Evolutionary conservation across 75 land plant species (phyloP).

Genomic region (Selaginella tamariscina): DNA sequence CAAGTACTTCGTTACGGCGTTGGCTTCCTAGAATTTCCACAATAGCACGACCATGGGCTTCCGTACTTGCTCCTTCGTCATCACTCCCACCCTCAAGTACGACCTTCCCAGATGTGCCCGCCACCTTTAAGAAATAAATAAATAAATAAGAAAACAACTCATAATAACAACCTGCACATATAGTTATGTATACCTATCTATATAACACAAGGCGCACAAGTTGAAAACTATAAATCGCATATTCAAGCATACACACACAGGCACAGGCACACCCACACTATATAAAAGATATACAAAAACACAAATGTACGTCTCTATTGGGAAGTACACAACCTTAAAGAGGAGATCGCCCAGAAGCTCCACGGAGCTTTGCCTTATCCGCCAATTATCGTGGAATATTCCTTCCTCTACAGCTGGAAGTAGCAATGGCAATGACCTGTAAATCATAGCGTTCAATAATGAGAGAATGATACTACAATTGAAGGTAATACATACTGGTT

Average conservation of each 20-base stretch:
- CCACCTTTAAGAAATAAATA: slow-evolving; percentile 47
- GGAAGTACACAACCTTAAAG: slow-evolving; percentile 53
- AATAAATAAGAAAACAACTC: background rate
- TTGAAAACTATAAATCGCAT: background rate
- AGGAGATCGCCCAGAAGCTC: slow-evolving; percentile 93
- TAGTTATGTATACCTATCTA: too few species aligned
- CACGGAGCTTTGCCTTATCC: slow-evolving; percentile 95
- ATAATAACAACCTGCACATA: background rate
- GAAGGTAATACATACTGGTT: too few species aligned
- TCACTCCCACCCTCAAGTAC: slow-evolving; percentile 98
- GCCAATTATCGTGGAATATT: slow-evolving; percentile 96
- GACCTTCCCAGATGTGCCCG: slow-evolving; percentile 98
- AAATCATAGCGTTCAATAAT: background rate
- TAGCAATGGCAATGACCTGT: slow-evolving; percentile 82
- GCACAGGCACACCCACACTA: background rate
- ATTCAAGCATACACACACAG: background rate
- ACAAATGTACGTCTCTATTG: background rate
- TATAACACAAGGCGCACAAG: background rate
- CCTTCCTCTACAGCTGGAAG: slow-evolving; percentile 99
- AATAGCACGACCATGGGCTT: slow-evolving; percentile 98
- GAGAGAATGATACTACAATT: too few species aligned
- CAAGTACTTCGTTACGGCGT: slow-evolving; percentile 91
- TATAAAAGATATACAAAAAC: background rate
- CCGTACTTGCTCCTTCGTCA: slow-evolving; percentile 99
- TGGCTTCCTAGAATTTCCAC: slow-evolving; percentile 86